phyloP scores from a whole-genome alignment of 2,329 filamentous ascomycete genomes.

The Pyrenochaeta sp. region DNA sequence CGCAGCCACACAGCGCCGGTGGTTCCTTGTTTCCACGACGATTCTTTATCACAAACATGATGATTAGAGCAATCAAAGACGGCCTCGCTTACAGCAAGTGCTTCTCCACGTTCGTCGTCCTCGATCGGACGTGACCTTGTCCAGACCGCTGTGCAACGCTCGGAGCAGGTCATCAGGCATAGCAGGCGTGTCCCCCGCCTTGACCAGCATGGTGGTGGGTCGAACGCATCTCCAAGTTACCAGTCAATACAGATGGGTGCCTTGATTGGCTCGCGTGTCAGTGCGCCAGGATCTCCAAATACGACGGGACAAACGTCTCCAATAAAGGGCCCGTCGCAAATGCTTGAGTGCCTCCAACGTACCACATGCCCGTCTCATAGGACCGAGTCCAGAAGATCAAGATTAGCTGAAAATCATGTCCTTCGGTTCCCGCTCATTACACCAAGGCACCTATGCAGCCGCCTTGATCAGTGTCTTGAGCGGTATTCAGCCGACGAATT shows the following conservation, averaged over 20 bases:
- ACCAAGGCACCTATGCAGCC: conserved; percentile 13
- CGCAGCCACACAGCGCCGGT: conserved; percentile 20
- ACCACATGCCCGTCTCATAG: conserved; percentile 31
- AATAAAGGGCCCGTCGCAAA: conserved; percentile 20
- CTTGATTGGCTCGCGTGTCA: conserved; percentile 32
- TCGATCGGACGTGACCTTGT: conserved; percentile 2
- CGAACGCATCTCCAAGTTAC: conserved; percentile 15
- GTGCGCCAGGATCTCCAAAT: conserved; percentile 25
- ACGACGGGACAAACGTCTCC: conserved; percentile 20
- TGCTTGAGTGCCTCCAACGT: conserved; percentile 20
- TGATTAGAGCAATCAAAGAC: neutral
- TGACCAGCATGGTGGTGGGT: conserved; percentile 22
- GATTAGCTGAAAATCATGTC: conserved; percentile 15
- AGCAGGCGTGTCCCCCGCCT: conserved; percentile 22
- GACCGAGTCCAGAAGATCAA: conserved; percentile 10
- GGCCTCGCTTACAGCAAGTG: neutral
- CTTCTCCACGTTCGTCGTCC: neutral
- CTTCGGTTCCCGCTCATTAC: conserved; percentile 19
- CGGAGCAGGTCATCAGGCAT: conserved; percentile 14
- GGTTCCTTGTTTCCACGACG: conserved; percentile 11
- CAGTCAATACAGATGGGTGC: conserved; percentile 17
- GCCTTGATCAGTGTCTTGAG: conserved; percentile 8
- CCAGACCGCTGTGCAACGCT: conserved; percentile 17
- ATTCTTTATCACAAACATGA: conserved; percentile 1
- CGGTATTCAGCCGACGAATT: conserved; percentile 23